A percentile compares a stretch with the other conserved stretches of the same genome.
phyloP scores from a whole-genome alignment of 352 stramenopile genomes.

The Phytophthora capsici region DNA sequence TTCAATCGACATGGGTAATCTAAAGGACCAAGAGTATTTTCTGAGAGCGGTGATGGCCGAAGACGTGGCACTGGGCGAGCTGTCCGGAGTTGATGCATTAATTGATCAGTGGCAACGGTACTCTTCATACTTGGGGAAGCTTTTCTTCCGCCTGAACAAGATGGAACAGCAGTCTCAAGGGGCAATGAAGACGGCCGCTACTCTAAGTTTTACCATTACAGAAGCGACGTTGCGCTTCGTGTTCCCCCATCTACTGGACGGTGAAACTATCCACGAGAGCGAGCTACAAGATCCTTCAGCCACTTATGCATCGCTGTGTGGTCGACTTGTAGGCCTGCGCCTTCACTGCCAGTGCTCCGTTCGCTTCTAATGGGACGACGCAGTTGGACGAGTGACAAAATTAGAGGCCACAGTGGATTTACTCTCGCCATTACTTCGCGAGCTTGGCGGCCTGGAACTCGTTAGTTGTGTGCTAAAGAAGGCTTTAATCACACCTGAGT shows the following conservation, averaged over 20 bases:
- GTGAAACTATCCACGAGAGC: neutral
- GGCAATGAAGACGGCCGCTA: conserved; percentile 3
- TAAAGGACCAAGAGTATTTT: conserved; percentile 27
- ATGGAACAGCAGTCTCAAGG: conserved; percentile 26
- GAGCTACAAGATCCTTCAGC: neutral
- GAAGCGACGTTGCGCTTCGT: conserved; percentile 17
- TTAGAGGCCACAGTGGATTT: conserved; percentile 22
- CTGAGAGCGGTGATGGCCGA: conserved; percentile 21
- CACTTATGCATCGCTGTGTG: neutral
- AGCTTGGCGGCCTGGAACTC: conserved; percentile 23
- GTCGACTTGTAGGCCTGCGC: conserved; percentile 9
- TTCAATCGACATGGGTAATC: neutral
- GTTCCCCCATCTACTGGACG: conserved; percentile 19
- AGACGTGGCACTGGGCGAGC: conserved; percentile 27
- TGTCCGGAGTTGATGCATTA: conserved; percentile 13
- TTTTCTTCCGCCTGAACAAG: conserved; percentile 31
- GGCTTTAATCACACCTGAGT: conserved; percentile 15
- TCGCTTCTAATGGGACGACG: conserved; percentile 21
- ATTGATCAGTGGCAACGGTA: conserved; percentile 43
- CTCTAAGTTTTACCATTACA: conserved; percentile 23
- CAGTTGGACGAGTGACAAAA: conserved; percentile 1
- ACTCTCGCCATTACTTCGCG: conserved; percentile 12
- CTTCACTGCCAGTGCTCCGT: conserved; percentile 11
- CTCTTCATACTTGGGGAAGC: conserved; percentile 23
- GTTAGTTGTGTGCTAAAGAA: conserved; percentile 16